These are phyloP conservation scores for Alternaria sp. DNA, from an alignment of 2,329 filamentous ascomycete species.

Conservation along the genomic window DNA sequence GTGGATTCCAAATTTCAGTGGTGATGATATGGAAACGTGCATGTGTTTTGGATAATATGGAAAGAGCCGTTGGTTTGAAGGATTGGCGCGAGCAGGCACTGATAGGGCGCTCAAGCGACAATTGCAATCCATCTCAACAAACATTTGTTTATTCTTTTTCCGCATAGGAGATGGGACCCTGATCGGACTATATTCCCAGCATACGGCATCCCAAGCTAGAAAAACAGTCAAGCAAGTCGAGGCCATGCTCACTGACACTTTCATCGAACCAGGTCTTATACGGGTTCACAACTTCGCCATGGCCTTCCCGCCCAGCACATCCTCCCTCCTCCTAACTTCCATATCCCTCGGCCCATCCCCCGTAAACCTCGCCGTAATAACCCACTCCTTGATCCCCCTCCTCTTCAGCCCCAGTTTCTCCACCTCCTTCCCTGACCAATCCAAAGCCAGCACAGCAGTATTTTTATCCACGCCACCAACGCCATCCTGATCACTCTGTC, in stretches of 20 bases:
- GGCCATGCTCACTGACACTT: too few species aligned
- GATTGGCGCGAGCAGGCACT: too few species aligned
- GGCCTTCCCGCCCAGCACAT: constrained; percentile 52
- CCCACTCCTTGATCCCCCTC: constrained; percentile 62
- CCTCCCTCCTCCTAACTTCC: constrained; percentile 58
- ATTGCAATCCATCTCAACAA: too few species aligned
- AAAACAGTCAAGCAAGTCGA: too few species aligned
- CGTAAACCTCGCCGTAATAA: constrained; percentile 65
- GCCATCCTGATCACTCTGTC: constrained; percentile 39
- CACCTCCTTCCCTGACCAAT: constrained; percentile 65
- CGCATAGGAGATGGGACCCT: too few species aligned
- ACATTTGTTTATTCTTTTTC: too few species aligned
- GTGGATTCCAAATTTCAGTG: neutral
- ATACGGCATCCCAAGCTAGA: too few species aligned
- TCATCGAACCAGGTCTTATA: too few species aligned
- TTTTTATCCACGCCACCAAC: constrained; percentile 56
- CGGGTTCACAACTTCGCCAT: constrained; percentile 27
- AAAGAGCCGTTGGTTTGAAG: neutral
- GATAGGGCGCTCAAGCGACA: too few species aligned
- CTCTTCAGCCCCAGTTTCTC: constrained; percentile 59
- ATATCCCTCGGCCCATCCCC: constrained; percentile 66
- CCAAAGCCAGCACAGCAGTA: constrained; percentile 62
- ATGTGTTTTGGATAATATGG: neutral
- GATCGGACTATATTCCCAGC: too few species aligned
- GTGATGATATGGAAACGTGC: neutral